Evolutionary conservation across 2,329 filamentous ascomycete genomes (phyloP).

Genomic region (Phaeosphaeria sp.): DNA sequence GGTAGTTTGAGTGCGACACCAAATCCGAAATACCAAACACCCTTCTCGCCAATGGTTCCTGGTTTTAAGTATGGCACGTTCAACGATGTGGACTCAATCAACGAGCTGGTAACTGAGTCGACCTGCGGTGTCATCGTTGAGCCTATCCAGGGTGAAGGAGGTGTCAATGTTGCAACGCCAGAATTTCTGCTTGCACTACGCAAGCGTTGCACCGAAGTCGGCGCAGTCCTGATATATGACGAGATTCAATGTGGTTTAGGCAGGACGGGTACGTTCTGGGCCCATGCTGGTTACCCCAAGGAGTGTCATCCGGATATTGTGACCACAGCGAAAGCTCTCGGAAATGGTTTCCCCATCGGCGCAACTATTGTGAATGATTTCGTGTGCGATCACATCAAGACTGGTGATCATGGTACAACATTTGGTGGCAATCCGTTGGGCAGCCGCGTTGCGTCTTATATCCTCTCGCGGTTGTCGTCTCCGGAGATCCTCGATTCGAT

Average conservation of each 20-base stretch:
- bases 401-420: slow-evolving; percentile 90
- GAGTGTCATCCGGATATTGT: slow-evolving; percentile 92
- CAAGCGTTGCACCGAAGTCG: slow-evolving; percentile 81
- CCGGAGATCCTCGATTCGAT: slow-evolving; percentile 74
- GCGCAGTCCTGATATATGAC: slow-evolving; percentile 89
- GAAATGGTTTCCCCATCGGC: slow-evolving; percentile 95
- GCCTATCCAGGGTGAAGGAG: slow-evolving; percentile 96
- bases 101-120: slow-evolving; percentile 76
- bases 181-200: slow-evolving; percentile 88
- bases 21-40: slow-evolving; percentile 96
- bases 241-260: slow-evolving; percentile 96
- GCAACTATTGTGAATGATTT: slow-evolving; percentile 73
- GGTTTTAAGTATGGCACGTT: slow-evolving; percentile 87
- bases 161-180: slow-evolving; percentile 80
- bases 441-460: slow-evolving; percentile 82
- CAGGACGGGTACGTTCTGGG: slow-evolving; percentile 89
- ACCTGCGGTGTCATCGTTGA: slow-evolving; percentile 96
- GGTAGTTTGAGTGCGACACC: slow-evolving; percentile 93
- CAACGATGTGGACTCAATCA: slow-evolving; percentile 78
- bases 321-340: slow-evolving; percentile 93
- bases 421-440: slow-evolving; percentile 93
- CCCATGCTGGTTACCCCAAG: slow-evolving; percentile 74
- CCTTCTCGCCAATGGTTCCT: slow-evolving; percentile 93
- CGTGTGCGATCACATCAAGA: slow-evolving; percentile 72
- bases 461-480: slow-evolving; percentile 78